Conservation (phyloP, 441 rosid species). For the Brassica hybrid region DNA sequence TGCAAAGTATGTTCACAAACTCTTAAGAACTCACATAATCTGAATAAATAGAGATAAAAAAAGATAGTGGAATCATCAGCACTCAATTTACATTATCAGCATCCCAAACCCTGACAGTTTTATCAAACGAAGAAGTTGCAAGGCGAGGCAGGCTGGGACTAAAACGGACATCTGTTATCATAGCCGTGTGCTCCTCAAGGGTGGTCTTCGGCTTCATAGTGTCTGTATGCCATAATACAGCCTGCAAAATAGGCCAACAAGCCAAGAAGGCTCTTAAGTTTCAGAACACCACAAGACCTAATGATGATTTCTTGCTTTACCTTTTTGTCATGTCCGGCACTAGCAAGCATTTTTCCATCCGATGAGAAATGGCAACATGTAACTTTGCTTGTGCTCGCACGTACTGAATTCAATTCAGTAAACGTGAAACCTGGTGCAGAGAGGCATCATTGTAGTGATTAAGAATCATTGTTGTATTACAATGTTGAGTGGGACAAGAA, state of each 20-base stretch:
- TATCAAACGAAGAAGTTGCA: constrained; percentile 94
- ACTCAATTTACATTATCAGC: constrained; percentile 73
- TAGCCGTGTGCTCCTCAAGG: constrained; percentile 78
- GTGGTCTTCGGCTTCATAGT: constrained; percentile 66
- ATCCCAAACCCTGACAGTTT: constrained; percentile 95
- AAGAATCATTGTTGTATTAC: constrained; percentile 5
- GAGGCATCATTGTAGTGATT: constrained; percentile 22
- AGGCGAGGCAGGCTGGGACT: constrained; percentile 68
- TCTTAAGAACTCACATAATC: constrained; percentile 17
- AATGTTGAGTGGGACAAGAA: constrained; percentile 10
- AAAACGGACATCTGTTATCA: constrained; percentile 91
- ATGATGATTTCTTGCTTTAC: constrained; percentile 46
- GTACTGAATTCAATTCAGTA: constrained; percentile 69
- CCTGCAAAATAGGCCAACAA: constrained; percentile 53
- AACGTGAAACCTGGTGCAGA: constrained; percentile 70
- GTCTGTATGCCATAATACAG: constrained; percentile 79
- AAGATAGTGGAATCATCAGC: neutral
- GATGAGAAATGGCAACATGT: constrained; percentile 91
- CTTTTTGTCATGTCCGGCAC: constrained; percentile 93
- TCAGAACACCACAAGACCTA: constrained; percentile 9
- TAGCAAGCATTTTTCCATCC: constrained; percentile 89
- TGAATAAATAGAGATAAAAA: neutral
- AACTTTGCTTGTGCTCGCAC: constrained; percentile 74
- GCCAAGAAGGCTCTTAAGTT: constrained; percentile 15
- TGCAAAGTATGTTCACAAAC: constrained; percentile 51